phyloP scores from a whole-genome alignment of 1,284 basidiomycete genomes.

The Apiotrichum domesticum region DNA sequence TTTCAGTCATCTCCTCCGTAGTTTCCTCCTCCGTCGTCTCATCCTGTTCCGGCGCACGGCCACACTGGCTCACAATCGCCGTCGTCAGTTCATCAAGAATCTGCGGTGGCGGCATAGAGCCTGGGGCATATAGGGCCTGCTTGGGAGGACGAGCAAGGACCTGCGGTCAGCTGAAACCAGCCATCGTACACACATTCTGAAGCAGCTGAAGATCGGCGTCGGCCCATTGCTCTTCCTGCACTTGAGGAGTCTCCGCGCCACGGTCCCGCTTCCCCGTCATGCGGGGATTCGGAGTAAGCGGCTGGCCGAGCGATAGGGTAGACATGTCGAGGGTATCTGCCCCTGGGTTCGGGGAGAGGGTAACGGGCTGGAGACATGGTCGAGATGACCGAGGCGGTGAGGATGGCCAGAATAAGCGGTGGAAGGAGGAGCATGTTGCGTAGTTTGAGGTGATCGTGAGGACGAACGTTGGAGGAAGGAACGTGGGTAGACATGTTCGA shows the following conservation, averaged over 20 bases:
- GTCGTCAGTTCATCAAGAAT: constrained; percentile 41
- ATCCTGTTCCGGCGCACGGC: background rate
- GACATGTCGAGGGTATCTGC: constrained; percentile 7
- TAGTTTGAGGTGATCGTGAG: no score
- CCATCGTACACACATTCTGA: constrained; percentile 20
- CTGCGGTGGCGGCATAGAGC: constrained; percentile 36
- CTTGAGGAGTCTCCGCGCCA: background rate
- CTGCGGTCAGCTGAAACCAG: constrained; percentile 1
- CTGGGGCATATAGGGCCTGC: constrained; percentile 35
- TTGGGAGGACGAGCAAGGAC: constrained; percentile 34
- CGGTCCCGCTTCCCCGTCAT: constrained; percentile 9
- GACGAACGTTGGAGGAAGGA: no score
- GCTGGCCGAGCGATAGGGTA: background rate
- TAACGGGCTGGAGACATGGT: constrained; percentile 1
- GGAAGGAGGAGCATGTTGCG: background rate
- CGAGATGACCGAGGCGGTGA: background rate
- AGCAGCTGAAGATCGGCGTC: constrained; percentile 33
- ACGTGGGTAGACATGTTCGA: no score
- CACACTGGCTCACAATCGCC: constrained; percentile 17
- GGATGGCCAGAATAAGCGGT: background rate
- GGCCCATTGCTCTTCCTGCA: constrained; percentile 28
- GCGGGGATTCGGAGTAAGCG: background rate
- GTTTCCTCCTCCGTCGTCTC: background rate
- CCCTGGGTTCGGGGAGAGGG: background rate
- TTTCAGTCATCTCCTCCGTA: background rate